These are phyloP conservation scores for Lithospermum erythrorhizon DNA, from an alignment of 257 asterid species.

Conservation along the genomic window DNA sequence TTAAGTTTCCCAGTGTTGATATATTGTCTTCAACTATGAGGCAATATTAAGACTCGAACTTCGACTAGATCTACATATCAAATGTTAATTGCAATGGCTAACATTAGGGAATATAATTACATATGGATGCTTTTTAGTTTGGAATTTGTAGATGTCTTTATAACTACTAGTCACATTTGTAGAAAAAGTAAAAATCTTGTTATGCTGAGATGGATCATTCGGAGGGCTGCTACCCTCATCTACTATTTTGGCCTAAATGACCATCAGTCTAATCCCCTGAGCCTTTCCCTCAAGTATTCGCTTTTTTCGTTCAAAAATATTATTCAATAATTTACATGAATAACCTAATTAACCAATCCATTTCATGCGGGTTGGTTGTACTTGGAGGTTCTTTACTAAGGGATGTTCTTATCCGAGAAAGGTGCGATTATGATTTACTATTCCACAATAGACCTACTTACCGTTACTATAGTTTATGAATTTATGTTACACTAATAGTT, in stretches of 20 bases:
- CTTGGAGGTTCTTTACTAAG: conserved; percentile 93
- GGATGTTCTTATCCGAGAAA: conserved; percentile 83
- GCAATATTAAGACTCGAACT: not conserved
- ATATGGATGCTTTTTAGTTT: not conserved
- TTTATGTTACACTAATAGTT: too few relatives aligned
- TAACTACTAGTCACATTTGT: too few relatives aligned
- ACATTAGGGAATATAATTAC: not conserved
- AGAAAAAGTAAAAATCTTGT: too few relatives aligned
- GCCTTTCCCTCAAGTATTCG: not conserved
- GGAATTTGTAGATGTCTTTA: too few relatives aligned
- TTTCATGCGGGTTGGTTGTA: conserved; percentile 80
- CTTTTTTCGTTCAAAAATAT: not conserved
- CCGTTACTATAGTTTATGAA: too few relatives aligned
- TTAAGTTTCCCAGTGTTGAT: not conserved
- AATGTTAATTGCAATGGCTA: too few relatives aligned
- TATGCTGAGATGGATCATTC: too few relatives aligned
- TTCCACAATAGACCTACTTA: not conserved
- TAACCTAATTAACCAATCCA: too few relatives aligned
- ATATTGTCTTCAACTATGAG: not conserved
- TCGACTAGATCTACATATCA: not conserved
- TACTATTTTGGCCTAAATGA: too few relatives aligned
- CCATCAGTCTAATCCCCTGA: too few relatives aligned
- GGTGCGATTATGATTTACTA: conserved; percentile 27
- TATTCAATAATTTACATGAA: not conserved
- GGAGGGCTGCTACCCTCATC: too few relatives aligned